Conservation (phyloP, 225 moss, liverwort and hornwort genomes). For the Bryoerythrophyllum caledonicum region DNA sequence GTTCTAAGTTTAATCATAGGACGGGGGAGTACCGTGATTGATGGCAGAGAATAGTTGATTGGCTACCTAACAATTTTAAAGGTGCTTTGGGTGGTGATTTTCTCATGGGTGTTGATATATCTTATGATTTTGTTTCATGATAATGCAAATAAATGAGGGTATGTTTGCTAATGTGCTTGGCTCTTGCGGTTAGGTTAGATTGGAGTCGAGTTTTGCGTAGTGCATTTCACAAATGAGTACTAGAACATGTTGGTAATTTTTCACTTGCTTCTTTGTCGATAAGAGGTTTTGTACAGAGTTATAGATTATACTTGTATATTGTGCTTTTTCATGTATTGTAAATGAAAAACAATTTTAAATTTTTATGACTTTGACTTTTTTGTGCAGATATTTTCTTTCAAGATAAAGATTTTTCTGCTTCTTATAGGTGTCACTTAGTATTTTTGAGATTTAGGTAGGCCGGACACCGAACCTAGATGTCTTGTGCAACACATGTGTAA, state of each 20-base stretch:
- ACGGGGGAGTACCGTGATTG: too few relatives aligned
- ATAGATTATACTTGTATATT: neutral
- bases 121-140: too few relatives aligned
- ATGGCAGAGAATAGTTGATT: too few relatives aligned
- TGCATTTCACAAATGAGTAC: slow-evolving; percentile 34
- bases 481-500: slow-evolving; percentile 88
- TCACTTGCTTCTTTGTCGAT: neutral
- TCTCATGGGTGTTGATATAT: too few relatives aligned
- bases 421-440: slow-evolving; percentile 62
- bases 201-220: too few relatives aligned
- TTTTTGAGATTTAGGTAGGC: slow-evolving; percentile 78
- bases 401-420: neutral
- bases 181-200: too few relatives aligned
- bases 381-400: slow-evolving; percentile 12
- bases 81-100: too few relatives aligned
- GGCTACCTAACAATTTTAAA: too few relatives aligned
- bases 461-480: slow-evolving; percentile 97
- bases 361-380: neutral
- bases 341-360: neutral
- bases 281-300: neutral
- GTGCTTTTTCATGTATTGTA: neutral
- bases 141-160: too few relatives aligned
- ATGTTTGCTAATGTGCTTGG: too few relatives aligned
- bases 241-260: slow-evolving; percentile 79
- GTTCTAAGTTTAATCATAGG: too few relatives aligned